Conservation (phyloP, 345 rosid species). For the Excoecaria cochinchinensis region DNA sequence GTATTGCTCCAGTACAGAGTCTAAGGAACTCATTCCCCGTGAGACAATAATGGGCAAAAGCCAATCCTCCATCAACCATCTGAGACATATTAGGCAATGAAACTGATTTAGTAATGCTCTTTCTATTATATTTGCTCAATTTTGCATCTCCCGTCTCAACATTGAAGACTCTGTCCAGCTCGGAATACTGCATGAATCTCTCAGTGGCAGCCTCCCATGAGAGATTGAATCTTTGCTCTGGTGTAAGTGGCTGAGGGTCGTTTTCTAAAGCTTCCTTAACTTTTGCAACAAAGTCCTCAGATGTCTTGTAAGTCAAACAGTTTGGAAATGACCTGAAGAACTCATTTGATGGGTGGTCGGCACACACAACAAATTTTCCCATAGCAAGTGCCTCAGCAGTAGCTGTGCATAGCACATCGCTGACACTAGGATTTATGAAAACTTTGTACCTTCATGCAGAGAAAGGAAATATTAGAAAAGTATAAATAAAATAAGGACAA, state of each 20-base stretch:
- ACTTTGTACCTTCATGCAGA: constrained; percentile 84
- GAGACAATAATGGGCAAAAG: constrained; percentile 80
- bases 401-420: constrained; percentile 97
- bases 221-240: constrained; percentile 71
- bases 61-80: constrained; percentile 79
- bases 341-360: constrained; percentile 97
- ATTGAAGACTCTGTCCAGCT: constrained; percentile 60
- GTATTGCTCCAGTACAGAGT: constrained; percentile 80
- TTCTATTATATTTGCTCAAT: constrained; percentile 25
- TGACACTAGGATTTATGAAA: constrained; percentile 92
- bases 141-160: constrained; percentile 15
- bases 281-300: constrained; percentile 79
- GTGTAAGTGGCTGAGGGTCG: constrained; percentile 85
- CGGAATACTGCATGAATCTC: constrained; percentile 82
- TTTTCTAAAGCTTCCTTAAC: constrained; percentile 79
- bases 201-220: constrained; percentile 99
- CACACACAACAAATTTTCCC: constrained; percentile 96
- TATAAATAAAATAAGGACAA: background rate
- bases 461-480: constrained; percentile 1
- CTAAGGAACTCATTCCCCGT: constrained; percentile 89
- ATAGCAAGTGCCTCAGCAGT: constrained; percentile 98
- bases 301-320: constrained; percentile 82
- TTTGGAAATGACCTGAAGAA: constrained; percentile 95
- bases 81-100: constrained; percentile 60
- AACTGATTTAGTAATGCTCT: constrained; percentile 42